Evolutionary conservation across 257 asterid species (phyloP), one percentile per base, ranked within the genome.

Genomic region (Sherardia arvensis): DNA sequence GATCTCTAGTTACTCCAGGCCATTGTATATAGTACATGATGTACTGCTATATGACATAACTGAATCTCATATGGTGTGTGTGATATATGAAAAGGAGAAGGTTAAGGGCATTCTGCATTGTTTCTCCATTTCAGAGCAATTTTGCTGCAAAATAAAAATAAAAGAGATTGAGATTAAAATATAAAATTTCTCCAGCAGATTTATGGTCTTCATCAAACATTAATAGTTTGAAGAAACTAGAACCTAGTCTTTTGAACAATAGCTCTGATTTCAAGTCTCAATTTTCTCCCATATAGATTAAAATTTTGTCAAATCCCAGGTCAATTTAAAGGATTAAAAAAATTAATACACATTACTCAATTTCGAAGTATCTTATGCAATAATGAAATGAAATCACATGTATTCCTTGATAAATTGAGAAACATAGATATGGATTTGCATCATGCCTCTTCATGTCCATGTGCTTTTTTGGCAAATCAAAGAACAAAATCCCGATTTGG

Each of bases 21-120:
- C 60, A 51, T 7, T 65, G 69, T 51, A 51, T 30, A 65, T 65
- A 65, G 20, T n/a, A 2, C 8, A 58, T 26, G n/a, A 12, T 8
- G 36, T 26, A 56, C 38, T 56, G 22, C 3, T 17, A 10, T 30
- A 2, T 43, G 4, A 43, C 21, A 9, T 1, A 38, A 15, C 67
- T 21, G 49, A 43, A 43, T 43, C 51, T 43, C 51, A 14, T 14
- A 20, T 40, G 38, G 56, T 45, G 55, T 43, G 55, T 43, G 34
- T 8, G 8, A 34, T 62, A 30, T 43, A 14, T 43, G 7, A 4
- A 40, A 20, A 23, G 17, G 28, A 18, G 17, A 23, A 61, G 30
- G 1, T 23, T 21, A 2, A 49, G 15, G 36, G 53, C 34, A 8
- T 61, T 23, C 54, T 59, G 43, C 63, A n/a, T 7, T 28, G 21